Base-by-base conservation (phyloP, 2,329 filamentous ascomycete species). In the Akanthomyces dipterigenus region DNA sequence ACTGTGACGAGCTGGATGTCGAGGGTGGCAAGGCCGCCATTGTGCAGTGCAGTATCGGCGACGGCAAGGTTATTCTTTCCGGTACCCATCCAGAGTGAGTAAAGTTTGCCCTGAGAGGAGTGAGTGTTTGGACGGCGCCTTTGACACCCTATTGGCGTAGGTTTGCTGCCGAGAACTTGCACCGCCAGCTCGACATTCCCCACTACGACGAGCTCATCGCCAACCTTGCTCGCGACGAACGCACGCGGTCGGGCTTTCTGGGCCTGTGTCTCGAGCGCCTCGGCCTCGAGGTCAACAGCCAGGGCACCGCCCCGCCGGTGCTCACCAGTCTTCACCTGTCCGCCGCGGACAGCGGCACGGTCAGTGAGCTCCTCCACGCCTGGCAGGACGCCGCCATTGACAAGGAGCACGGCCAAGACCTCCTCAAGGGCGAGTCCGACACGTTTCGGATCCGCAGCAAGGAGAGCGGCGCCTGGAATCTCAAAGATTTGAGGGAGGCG, bases 71-170 rank as follows among this genome's bases (percentile, higher is more conserved):
- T 1, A 75, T 98, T 6, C 75, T 99, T 20, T 96, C 90, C 0
- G 92, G 93, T 0, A 90, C 92, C 43, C 95, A 99, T 79, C 93
- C 93, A 56, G 95, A 99, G 90, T 96, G 63, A 56, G 75, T 67
- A 3, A 11, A 12, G 18, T 26, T 20, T 14, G 26, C n/a, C n/a
- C n/a, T n/a, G n/a, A n/a, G n/a, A n/a, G n/a, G 28, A 20, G 14
- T 20, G 9, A 26, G 14, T 9, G 8, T 12, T 12, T n/a, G 22
- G 26, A 48, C 54, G 63, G 20, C 63, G 9, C 20, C 20, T 43
- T 61, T 70, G 61, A 68, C 45, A 28, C 24, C n/a, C n/a, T n/a
- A 6, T 3, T 43, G 11, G 11, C n/a, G 8, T 66, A 96, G 92
- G 72, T 98, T 98, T 71, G 88, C 92, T 3, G 84, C 90, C 1